phyloP scores from a whole-genome alignment of 345 rosid species.

The Microthlaspi erraticum region DNA sequence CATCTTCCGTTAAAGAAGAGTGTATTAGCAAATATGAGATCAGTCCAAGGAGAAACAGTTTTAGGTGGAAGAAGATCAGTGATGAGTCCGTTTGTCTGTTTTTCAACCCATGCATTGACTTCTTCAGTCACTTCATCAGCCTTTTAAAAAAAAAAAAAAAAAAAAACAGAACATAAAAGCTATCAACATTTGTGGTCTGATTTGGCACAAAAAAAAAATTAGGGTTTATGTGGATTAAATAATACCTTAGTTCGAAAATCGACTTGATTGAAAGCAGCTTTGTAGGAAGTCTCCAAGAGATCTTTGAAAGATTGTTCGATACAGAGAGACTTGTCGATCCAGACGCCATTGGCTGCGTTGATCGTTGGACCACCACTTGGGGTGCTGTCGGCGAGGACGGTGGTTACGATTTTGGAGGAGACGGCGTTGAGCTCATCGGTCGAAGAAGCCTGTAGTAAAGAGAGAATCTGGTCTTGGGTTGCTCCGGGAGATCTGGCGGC shows the following conservation, averaged over 20 bases:
- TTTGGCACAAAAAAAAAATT: too few relatives aligned
- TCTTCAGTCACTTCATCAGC: constrained; percentile 57
- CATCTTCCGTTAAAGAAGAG: constrained; percentile 37
- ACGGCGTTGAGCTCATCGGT: constrained; percentile 59
- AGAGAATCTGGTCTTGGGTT: constrained; percentile 60
- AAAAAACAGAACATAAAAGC: not conserved
- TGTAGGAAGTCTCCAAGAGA: constrained; percentile 55
- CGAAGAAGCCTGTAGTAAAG: constrained; percentile 67
- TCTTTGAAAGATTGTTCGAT: constrained; percentile 62
- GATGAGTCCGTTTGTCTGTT: constrained; percentile 41
- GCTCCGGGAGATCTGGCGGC: constrained; percentile 56
- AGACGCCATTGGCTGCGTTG: constrained; percentile 61
- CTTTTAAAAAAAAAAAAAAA: constrained; percentile 38
- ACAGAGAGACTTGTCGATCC: constrained; percentile 61
- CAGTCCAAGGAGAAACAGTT: constrained; percentile 6
- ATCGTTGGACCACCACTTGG: constrained; percentile 62
- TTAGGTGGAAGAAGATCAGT: constrained; percentile 20
- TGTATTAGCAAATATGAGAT: constrained; percentile 30
- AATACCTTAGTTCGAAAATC: constrained; percentile 75
- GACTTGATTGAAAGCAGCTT: constrained; percentile 60
- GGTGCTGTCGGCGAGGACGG: constrained; percentile 68
- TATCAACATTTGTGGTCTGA: too few relatives aligned
- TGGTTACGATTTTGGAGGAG: constrained; percentile 58
- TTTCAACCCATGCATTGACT: constrained; percentile 71
- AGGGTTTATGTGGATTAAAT: too few relatives aligned